A percentile compares a stretch with the other conserved stretches of the same genome.
phyloP scores from a whole-genome alignment of 805 yeast species.

The Yarrowia sp. region DNA sequence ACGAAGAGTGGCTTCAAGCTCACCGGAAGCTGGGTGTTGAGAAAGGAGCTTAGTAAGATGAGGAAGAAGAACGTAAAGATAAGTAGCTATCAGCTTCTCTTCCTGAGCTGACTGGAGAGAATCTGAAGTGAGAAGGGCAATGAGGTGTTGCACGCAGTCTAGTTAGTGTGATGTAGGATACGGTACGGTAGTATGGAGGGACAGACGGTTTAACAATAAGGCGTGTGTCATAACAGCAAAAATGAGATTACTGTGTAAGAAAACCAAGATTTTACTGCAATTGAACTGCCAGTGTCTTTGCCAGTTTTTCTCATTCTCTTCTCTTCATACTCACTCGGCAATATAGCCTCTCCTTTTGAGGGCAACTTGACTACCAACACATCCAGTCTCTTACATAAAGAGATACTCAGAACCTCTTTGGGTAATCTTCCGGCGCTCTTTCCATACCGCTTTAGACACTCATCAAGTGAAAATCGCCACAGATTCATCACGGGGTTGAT shows the following conservation, averaged over 20 bases:
- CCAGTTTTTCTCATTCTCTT: no score
- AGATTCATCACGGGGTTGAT: neutral
- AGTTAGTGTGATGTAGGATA: no score
- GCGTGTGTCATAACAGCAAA: no score
- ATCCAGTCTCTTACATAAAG: constrained; percentile 7
- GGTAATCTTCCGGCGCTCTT: neutral
- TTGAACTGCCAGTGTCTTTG: neutral
- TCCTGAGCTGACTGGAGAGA: neutral
- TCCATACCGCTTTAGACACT: constrained; percentile 16
- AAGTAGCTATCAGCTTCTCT: neutral
- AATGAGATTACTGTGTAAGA: no score
- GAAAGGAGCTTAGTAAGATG: neutral
- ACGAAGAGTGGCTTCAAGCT: neutral
- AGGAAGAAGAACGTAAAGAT: constrained; percentile 3
- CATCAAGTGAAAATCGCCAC: constrained; percentile 9
- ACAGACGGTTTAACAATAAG: no score
- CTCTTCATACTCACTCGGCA: neutral
- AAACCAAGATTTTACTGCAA: no score
- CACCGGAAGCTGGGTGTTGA: neutral
- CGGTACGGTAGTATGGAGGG: no score
- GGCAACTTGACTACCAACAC: constrained; percentile 9
- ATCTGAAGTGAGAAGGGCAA: neutral
- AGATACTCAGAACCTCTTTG: neutral
- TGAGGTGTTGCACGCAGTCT: constrained; percentile 3
- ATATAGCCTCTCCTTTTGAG: neutral